phyloP scores from a whole-genome alignment of 2,329 filamentous ascomycete species.

The Aspergillus persii region DNA sequence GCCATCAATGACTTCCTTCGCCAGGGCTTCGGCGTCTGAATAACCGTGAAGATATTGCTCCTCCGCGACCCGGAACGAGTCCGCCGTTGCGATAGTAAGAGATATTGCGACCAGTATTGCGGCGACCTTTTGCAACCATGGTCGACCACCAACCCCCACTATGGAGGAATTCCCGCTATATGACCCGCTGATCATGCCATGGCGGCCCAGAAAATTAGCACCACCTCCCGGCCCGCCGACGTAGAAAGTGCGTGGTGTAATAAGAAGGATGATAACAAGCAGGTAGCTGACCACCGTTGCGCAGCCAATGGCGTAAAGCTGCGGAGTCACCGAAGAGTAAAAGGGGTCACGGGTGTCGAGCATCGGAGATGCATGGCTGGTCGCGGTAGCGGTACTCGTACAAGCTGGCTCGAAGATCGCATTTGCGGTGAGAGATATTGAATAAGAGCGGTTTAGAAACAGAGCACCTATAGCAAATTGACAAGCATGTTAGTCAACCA shows the following conservation, averaged over 20 bases:
- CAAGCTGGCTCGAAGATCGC: constrained; percentile 52
- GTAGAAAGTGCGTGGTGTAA: constrained; percentile 91
- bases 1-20: constrained; percentile 76
- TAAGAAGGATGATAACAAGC: constrained; percentile 88
- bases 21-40: constrained; percentile 74
- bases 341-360: constrained; percentile 80
- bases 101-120: constrained; percentile 70
- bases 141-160: constrained; percentile 83
- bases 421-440: constrained; percentile 47
- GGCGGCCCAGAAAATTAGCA: constrained; percentile 73
- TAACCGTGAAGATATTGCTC: constrained; percentile 74
- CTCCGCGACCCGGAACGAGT: constrained; percentile 83
- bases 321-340: constrained; percentile 88
- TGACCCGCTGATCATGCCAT: constrained; percentile 81
- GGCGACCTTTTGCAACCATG: constrained; percentile 82
- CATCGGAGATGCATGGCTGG: constrained; percentile 47
- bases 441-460: constrained; percentile 40
- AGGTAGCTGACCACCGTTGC: constrained; percentile 90
- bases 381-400: constrained; percentile 37
- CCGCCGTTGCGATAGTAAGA: constrained; percentile 86
- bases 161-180: constrained; percentile 63
- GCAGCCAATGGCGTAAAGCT: constrained; percentile 87
- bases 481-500: constrained; percentile 6
- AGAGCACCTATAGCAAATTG: constrained; percentile 33
- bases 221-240: constrained; percentile 66